phyloP scores from a whole-genome alignment of 1,139 yeast species.

The Zygosaccharomyces sapae region DNA sequence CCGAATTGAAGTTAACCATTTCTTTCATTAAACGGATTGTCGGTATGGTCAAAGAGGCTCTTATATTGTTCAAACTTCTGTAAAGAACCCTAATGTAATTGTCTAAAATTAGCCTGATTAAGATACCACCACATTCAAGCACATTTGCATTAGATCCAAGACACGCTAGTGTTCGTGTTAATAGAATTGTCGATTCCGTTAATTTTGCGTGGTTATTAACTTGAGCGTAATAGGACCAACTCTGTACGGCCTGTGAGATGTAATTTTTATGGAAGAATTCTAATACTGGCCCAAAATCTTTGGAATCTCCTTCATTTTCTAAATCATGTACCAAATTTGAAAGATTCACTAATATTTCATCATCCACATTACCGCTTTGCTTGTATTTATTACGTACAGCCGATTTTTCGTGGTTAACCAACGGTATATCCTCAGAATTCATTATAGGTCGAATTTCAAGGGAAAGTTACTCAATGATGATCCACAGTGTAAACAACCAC shows the following conservation, averaged over 20 bases:
- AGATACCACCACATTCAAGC: constrained; percentile 36
- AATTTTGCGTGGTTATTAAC: constrained; percentile 56
- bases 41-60: constrained; percentile 61
- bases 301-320: constrained; percentile 22
- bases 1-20: constrained; percentile 48
- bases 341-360: constrained; percentile 31
- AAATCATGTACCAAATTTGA: constrained; percentile 23
- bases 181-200: constrained; percentile 40
- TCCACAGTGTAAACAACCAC: neutral
- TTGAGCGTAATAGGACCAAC: constrained; percentile 64
- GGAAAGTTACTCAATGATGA: neutral
- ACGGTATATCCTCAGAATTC: constrained; percentile 2
- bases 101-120: constrained; percentile 51
- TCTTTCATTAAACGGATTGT: constrained; percentile 52
- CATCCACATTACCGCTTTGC: constrained; percentile 25
- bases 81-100: constrained; percentile 61
- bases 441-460: neutral
- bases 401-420: constrained; percentile 5
- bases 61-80: constrained; percentile 58
- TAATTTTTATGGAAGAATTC: constrained; percentile 38
- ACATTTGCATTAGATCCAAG: constrained; percentile 26
- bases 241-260: constrained; percentile 41
- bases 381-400: constrained; percentile 10
- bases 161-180: constrained; percentile 22
- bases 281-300: constrained; percentile 30